These are phyloP conservation scores for Strigomonas culicis DNA, from an alignment of 208 protist genomes.

Conservation along the genomic window DNA sequence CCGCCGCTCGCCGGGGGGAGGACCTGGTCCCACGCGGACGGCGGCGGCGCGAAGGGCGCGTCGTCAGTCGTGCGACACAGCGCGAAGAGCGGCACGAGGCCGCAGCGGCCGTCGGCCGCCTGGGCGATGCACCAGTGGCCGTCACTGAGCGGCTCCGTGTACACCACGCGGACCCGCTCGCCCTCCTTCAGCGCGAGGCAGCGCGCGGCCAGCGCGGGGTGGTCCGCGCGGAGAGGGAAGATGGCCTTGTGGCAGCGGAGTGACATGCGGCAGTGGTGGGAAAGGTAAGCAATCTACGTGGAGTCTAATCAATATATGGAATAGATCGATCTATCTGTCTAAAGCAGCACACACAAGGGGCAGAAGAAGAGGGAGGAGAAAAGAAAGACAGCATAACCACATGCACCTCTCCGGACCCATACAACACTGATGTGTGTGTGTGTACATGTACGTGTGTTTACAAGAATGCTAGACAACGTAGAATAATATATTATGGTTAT, in stretches of 20 bases:
- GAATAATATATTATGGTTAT: too few relatives aligned
- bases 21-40: not conserved
- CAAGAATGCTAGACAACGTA: not conserved
- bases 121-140: slow-evolving; percentile 46
- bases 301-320: slow-evolving; percentile 8
- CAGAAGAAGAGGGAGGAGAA: slow-evolving; percentile 11
- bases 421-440: not conserved
- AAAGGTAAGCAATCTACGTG: slow-evolving; percentile 3
- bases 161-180: slow-evolving; percentile 31
- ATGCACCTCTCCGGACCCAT: not conserved
- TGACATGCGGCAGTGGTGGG: not conserved
- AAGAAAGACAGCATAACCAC: not conserved
- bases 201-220: slow-evolving; percentile 5
- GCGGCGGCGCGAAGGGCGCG: not conserved
- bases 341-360: slow-evolving; percentile 10
- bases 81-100: slow-evolving; percentile 27
- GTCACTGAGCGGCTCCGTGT: slow-evolving; percentile 17
- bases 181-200: slow-evolving; percentile 24
- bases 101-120: slow-evolving; percentile 26
- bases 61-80: slow-evolving; percentile 12
- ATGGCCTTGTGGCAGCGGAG: not conserved
- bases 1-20: not conserved
- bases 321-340: slow-evolving; percentile 3
- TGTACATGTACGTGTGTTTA: not conserved
- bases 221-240: not conserved